phyloP scores from a whole-genome alignment of 2,329 filamentous ascomycete genomes.

The Penicillium sp. region DNA sequence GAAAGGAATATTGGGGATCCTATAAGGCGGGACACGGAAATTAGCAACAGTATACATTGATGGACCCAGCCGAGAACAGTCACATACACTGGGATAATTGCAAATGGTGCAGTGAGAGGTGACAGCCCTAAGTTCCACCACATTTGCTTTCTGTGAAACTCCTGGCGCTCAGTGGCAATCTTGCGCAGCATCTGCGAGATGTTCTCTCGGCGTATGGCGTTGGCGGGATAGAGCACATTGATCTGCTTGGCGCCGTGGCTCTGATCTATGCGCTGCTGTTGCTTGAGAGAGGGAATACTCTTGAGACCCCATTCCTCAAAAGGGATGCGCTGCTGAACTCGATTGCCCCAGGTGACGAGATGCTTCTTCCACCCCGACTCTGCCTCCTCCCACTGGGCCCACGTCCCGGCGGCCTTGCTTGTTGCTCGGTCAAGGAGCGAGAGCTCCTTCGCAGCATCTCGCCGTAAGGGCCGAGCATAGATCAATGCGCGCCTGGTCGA shows the following conservation, averaged over 20 bases:
- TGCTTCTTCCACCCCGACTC: conserved; percentile 82
- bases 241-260: conserved; percentile 64
- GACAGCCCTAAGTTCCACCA: conserved; percentile 76
- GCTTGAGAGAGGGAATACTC: conserved; percentile 76
- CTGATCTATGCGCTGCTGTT: conserved; percentile 58
- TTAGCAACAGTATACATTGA: conserved; percentile 4
- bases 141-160: conserved; percentile 68
- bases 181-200: conserved; percentile 61
- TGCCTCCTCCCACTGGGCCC: conserved; percentile 81
- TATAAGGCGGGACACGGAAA: conserved; percentile 31
- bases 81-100: conserved; percentile 74
- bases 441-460: conserved; percentile 49
- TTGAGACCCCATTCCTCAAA: conserved; percentile 98
- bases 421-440: conserved; percentile 64
- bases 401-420: conserved; percentile 65
- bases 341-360: conserved; percentile 80
- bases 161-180: conserved; percentile 74
- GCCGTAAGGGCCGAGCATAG: conserved; percentile 74
- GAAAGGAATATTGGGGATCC: conserved; percentile 89
- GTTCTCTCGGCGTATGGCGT: conserved; percentile 58
- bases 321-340: conserved; percentile 76
- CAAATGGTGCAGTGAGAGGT: conserved; percentile 78
- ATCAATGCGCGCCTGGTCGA: conserved; percentile 86
- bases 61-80: neutral
- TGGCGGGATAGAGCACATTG: conserved; percentile 60